Conservation (phyloP, 768 basidiomycete genomes). For the Epithele typhae region DNA sequence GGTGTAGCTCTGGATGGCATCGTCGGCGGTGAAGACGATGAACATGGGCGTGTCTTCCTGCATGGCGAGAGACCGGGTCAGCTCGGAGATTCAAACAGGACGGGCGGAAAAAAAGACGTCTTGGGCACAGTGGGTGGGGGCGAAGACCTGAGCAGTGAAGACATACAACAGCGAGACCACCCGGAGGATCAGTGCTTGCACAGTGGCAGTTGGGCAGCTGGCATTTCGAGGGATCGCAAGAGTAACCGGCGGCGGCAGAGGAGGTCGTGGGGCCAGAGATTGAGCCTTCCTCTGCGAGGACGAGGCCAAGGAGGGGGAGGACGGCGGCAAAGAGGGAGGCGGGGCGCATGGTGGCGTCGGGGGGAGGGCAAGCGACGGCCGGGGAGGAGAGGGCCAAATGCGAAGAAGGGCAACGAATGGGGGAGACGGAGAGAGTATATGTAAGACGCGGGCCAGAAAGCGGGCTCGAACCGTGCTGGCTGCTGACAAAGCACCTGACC, state of each 20-base stretch:
- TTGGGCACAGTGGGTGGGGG: neutral
- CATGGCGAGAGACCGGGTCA: neutral
- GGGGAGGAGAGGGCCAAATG: constrained; percentile 1
- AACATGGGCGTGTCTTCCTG: constrained; percentile 62
- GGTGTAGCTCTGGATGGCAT: constrained; percentile 75
- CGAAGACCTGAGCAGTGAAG: neutral
- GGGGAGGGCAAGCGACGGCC: neutral
- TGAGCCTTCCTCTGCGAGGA: constrained; percentile 15
- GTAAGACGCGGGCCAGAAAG: neutral
- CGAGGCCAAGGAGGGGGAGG: constrained; percentile 12
- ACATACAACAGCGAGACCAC: constrained; percentile 62
- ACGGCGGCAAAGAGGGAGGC: constrained; percentile 10
- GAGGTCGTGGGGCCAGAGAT: constrained; percentile 52
- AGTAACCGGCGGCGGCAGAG: constrained; percentile 57
- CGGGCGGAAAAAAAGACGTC: constrained; percentile 7
- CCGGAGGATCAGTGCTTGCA: constrained; percentile 69
- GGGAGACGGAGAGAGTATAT: neutral
- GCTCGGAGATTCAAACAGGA: neutral
- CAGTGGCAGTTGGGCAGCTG: constrained; percentile 69
- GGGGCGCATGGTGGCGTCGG: constrained; percentile 9
- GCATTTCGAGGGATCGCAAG: constrained; percentile 62
- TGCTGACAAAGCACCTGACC: neutral
- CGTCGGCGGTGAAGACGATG: constrained; percentile 72
- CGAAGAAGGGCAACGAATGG: neutral
- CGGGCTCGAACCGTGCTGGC: no score